Evolutionary conservation across 2,329 filamentous ascomycete genomes (phyloP).

Genomic region (Clonostachys byssicola): DNA sequence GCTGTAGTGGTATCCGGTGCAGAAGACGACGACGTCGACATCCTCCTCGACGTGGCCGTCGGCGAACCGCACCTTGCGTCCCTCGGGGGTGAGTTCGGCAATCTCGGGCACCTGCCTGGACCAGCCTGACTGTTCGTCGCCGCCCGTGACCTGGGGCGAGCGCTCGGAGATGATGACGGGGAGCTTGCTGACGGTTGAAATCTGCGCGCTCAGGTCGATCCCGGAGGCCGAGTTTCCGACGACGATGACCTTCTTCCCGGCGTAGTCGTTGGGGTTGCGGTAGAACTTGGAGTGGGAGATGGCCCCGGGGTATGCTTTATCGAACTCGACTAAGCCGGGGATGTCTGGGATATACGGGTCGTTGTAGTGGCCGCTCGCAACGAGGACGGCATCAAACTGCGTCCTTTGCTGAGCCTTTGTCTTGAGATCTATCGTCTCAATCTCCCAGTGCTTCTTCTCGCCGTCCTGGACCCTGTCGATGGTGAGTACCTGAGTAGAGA

Average conservation of each 20-base stretch:
- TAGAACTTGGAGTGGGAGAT: constrained; percentile 68
- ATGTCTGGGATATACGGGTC: constrained; percentile 56
- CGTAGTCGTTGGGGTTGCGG: constrained; percentile 34
- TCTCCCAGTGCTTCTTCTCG: constrained; percentile 37
- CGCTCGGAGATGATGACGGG: constrained; percentile 54
- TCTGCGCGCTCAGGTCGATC: constrained; percentile 64
- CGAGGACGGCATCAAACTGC: constrained; percentile 58
- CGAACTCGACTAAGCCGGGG: constrained; percentile 47
- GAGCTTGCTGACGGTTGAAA: constrained; percentile 44
- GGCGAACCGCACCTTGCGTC: constrained; percentile 54
- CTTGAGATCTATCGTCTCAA: constrained; percentile 26
- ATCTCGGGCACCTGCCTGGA: constrained; percentile 37
- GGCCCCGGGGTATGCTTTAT: constrained; percentile 38
- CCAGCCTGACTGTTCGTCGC: constrained; percentile 17
- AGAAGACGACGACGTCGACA: constrained; percentile 74
- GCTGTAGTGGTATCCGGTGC: constrained; percentile 82
- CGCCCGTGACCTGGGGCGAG: constrained; percentile 11
- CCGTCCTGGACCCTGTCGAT: constrained; percentile 15
- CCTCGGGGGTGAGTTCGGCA: constrained; percentile 33
- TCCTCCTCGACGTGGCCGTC: constrained; percentile 57
- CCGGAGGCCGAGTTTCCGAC: constrained; percentile 71
- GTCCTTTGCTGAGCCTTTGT: constrained; percentile 10
- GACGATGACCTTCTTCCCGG: constrained; percentile 50
- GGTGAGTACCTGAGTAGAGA: constrained; percentile 58
- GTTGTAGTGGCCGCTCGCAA: constrained; percentile 60